Base-by-base conservation (phyloP, 345 rosid genomes). In the Aethionema arabicum region DNA sequence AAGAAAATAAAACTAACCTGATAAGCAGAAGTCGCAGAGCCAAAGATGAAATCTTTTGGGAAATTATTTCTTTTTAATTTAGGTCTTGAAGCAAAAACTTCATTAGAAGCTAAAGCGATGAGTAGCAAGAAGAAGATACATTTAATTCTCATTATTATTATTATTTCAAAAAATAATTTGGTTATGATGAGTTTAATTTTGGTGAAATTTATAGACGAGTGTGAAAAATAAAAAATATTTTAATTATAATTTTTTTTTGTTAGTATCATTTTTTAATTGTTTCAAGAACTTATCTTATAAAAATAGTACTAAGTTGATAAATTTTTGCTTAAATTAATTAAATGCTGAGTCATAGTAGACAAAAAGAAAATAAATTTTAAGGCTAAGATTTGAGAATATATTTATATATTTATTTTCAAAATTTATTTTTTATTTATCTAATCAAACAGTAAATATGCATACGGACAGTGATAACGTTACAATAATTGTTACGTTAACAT, bases 11-110 rank as follows among this genome's bases (percentile, higher is more conserved):
- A 64, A 6, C 0, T 13, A 31, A 72, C 76, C 76, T 72, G 76
- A 61, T 72, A 66, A 40, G 76, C 67, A 72, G 76, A 60, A 66
- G 72, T 60, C 4, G 68, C 76, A 47, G 76, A 46, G 41, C 76
- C 76, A 66, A 72, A 72, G 29, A 72, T 55, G 47, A 72, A 72
- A 66, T 61, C 76, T 13, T 66, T 4, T 11, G 76, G 68, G 42
- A 72, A 72, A 47, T 72, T 59, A 39, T 5, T 53, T 72, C 76
- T 66, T n/a, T 33, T 66, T 39, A 72, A 39, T 44, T 5, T 52
- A 57, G 66, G 75, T 44, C 71, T 72, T 32, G 62, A 38, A 11
- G 70, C 65, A 41, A 16, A 52, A 38, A 46, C 66, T 45, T 39
- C 71, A 59, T 15, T 65, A 66, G 13, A 52, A 16, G 7, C 38